These are phyloP conservation scores for Didymella sp. DNA, from an alignment of 2,329 filamentous ascomycete genomes.

Conservation along the genomic window DNA sequence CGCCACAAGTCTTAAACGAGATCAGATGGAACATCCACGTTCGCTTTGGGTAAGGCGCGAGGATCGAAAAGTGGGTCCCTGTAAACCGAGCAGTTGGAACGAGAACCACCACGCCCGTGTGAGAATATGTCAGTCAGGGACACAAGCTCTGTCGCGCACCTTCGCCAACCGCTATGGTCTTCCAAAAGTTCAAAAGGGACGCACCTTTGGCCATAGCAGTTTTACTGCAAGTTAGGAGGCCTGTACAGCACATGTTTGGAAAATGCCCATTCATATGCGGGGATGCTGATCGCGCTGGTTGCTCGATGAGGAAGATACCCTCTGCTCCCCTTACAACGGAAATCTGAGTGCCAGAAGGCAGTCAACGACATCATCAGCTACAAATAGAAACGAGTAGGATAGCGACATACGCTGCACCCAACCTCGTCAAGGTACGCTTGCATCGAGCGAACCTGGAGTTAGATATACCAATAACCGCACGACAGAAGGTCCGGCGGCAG, in stretches of 20 bases:
- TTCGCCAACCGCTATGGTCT: neutral
- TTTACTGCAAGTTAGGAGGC: neutral
- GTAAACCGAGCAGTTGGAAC: slow-evolving; percentile 13
- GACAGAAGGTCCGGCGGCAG: slow-evolving; percentile 8
- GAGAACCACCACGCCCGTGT: slow-evolving; percentile 14
- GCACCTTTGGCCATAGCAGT: neutral
- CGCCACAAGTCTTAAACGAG: slow-evolving; percentile 7
- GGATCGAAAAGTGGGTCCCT: slow-evolving; percentile 12
- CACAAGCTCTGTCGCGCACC: slow-evolving; percentile 6
- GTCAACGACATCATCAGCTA: slow-evolving; percentile 1
- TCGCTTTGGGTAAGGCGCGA: slow-evolving; percentile 12
- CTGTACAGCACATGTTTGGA: neutral
- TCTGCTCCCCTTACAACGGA: slow-evolving; percentile 22
- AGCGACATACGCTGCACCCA: neutral
- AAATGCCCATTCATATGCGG: slow-evolving; percentile 22
- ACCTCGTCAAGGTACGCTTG: neutral
- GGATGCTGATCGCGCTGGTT: slow-evolving; percentile 24
- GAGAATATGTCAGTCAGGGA: slow-evolving; percentile 17
- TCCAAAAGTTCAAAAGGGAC: neutral
- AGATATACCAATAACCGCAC: slow-evolving; percentile 17
- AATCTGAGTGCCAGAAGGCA: slow-evolving; percentile 1
- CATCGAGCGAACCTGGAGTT: slow-evolving; percentile 8
- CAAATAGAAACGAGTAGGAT: neutral
- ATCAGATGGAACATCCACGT: slow-evolving; percentile 8
- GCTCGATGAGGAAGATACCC: slow-evolving; percentile 21